Percentiles rank a stretch among this genome's conserved stretches.
Evolutionary conservation across 768 basidiomycete species (phyloP).

Genomic region (Boletus barrowsii): DNA sequence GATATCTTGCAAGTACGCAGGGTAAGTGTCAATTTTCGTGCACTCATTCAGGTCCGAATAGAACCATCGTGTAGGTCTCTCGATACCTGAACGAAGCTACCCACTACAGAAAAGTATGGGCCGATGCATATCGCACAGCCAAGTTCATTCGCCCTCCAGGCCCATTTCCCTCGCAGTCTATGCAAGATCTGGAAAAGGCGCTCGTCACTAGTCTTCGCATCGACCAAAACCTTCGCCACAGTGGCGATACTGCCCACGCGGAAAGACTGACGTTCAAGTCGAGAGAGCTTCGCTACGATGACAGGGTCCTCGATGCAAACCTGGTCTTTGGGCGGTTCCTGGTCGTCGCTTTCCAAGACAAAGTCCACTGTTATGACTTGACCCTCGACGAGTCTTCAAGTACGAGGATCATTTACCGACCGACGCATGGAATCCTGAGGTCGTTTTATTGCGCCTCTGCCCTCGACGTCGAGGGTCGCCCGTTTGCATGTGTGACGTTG

Average conservation of each 20-base stretch:
- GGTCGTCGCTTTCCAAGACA: constrained; percentile 10
- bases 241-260: too few relatives aligned
- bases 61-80: constrained; percentile 7
- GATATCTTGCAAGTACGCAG: constrained; percentile 17
- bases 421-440: not conserved
- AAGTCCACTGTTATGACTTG: constrained; percentile 17
- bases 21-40: constrained; percentile 4
- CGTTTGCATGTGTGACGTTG: constrained; percentile 14
- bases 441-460: constrained; percentile 11
- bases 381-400: not conserved
- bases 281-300: constrained; percentile 7
- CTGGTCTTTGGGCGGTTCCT: constrained; percentile 18
- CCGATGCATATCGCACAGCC: constrained; percentile 9
- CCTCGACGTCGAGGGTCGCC: constrained; percentile 10
- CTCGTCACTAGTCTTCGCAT: constrained; percentile 12
- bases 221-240: constrained; percentile 1
- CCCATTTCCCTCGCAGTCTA: constrained; percentile 14
- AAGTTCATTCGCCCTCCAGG: constrained; percentile 17
- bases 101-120: constrained; percentile 16
- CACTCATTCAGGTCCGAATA: not conserved
- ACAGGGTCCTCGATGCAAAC: not conserved
- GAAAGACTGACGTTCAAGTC: not conserved
- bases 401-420: constrained; percentile 11
- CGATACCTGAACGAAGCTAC: constrained; percentile 6
- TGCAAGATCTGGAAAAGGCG: constrained; percentile 11